Evolutionary conservation across 495 filamentous ascomycete species (phyloP), one percentile per base, ranked within the genome.

Genomic region (Sabuloglossum arenarium): DNA sequence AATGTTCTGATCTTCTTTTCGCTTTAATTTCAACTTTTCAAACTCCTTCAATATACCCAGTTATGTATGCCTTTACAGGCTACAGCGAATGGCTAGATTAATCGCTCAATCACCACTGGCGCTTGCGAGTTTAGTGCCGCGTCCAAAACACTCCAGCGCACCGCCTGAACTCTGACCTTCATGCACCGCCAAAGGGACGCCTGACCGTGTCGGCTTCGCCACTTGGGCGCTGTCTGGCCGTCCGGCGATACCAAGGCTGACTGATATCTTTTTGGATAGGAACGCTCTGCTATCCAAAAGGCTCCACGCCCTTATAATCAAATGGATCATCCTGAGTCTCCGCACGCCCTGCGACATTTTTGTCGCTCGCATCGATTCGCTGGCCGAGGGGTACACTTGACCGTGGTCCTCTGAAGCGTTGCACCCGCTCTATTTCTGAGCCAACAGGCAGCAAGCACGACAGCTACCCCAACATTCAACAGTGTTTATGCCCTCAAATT

Each of bases 381-480:
- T 43, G 39, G 39, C 39, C 12, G n/a, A n/a, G n/a, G n/a, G n/a
- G n/a, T 5, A 3, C 39, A 43, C 3, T 23, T 21, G 39, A 4
- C 39, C 39, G 39, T n/a, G 39, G 39, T 19, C 39, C n/a, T 43
- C 16, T 43, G n/a, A 14, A n/a, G 39, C 1, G 39, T 43, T 43
- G 39, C 39, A 43, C 21, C 16, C 39, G 21, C 39, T 43, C 39
- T 43, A 43, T 43, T 43, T 23, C 39, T 43, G 25, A 51, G 47
- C 47, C 47, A 51, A 51, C 47, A 28, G 47, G 47, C 47, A 29
- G 47, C 47, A 51, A 29, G 47, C 47, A 51, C 47, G 47, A 51
- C 47, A 51, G 45, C 45, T 9, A 29, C 47, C 47, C n/a, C 47
- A 9, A 29, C 23, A 11, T 19, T 51, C 28, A 51, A 19, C 24